phyloP scores from a whole-genome alignment of 345 rosid species.

The Microthlaspi erraticum region DNA sequence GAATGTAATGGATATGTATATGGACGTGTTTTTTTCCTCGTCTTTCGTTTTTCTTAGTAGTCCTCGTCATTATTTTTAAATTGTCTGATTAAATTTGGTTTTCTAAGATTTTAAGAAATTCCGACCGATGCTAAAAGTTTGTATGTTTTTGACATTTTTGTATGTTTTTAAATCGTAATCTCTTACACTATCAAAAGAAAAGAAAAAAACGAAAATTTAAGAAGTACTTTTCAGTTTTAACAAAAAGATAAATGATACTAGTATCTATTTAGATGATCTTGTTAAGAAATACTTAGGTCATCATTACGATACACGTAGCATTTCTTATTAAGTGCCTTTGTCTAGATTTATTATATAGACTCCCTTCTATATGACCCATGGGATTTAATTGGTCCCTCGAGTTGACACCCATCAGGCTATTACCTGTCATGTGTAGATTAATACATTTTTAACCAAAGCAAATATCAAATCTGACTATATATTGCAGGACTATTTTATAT shows the following conservation, averaged over 20 bases:
- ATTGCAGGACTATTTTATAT: neutral
- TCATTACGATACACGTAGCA: neutral
- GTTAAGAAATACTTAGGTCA: neutral
- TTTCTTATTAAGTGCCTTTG: neutral
- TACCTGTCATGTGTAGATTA: neutral
- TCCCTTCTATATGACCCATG: conserved; percentile 4
- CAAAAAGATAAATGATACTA: neutral
- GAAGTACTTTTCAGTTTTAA: too few species aligned
- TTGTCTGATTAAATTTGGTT: neutral
- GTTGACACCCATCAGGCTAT: conserved; percentile 8
- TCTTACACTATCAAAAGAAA: neutral
- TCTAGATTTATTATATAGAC: conserved; percentile 2
- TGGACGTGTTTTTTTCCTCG: neutral
- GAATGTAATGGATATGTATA: neutral
- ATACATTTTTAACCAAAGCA: neutral
- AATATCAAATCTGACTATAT: neutral
- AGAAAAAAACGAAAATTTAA: neutral
- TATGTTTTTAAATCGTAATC: neutral
- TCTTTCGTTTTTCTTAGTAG: neutral
- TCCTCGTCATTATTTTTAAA: neutral
- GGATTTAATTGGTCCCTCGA: conserved; percentile 9
- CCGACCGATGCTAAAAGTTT: neutral
- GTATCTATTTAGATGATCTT: neutral
- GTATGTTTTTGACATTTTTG: neutral
- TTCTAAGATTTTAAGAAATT: conserved; percentile 1